phyloP scores from a whole-genome alignment of 805 yeast genomes.

The Ogataea nonfermentans region DNA sequence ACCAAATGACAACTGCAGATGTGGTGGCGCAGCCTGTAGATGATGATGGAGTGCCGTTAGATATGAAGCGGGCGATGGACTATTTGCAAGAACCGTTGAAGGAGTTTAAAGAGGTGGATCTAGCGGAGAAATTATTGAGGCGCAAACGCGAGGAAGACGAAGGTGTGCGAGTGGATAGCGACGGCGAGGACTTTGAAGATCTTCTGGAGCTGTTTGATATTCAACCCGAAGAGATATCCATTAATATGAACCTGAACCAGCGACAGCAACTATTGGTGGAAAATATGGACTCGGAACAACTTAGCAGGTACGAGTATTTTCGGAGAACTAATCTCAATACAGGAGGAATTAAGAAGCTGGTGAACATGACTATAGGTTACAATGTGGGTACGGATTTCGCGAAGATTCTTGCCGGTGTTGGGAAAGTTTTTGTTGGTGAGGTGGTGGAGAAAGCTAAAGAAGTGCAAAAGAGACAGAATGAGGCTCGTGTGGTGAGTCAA shows the following conservation, averaged over 20 bases:
- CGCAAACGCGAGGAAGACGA: slow-evolving; percentile 31
- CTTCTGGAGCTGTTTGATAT: slow-evolving; percentile 31
- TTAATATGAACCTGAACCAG: slow-evolving; percentile 50
- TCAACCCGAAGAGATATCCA: slow-evolving; percentile 31
- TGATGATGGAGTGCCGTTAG: slow-evolving; percentile 25
- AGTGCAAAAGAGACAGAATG: slow-evolving; percentile 57
- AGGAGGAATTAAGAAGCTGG: slow-evolving; percentile 75
- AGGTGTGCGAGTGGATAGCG: slow-evolving; percentile 26
- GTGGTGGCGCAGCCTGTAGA: slow-evolving; percentile 9
- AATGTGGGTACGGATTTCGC: slow-evolving; percentile 77
- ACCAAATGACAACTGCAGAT: slow-evolving; percentile 1
- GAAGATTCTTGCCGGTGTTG: slow-evolving; percentile 78
- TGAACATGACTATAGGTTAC: slow-evolving; percentile 76
- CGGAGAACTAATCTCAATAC: slow-evolving; percentile 74
- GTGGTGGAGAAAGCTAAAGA: slow-evolving; percentile 78
- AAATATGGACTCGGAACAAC: slow-evolving; percentile 75
- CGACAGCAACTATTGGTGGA: slow-evolving; percentile 62
- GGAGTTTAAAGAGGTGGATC: slow-evolving; percentile 18
- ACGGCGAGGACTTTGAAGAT: slow-evolving; percentile 32
- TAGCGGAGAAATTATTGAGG: slow-evolving; percentile 24
- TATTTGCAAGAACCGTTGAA: slow-evolving; percentile 27
- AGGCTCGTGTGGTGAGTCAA: slow-evolving; percentile 40
- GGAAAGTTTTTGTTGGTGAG: slow-evolving; percentile 89
- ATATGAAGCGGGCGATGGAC: slow-evolving; percentile 26
- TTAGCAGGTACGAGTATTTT: slow-evolving; percentile 82